Evolutionary conservation across 2,329 filamentous ascomycete genomes (phyloP).

Genomic region (Phyllosticta capitalensis): DNA sequence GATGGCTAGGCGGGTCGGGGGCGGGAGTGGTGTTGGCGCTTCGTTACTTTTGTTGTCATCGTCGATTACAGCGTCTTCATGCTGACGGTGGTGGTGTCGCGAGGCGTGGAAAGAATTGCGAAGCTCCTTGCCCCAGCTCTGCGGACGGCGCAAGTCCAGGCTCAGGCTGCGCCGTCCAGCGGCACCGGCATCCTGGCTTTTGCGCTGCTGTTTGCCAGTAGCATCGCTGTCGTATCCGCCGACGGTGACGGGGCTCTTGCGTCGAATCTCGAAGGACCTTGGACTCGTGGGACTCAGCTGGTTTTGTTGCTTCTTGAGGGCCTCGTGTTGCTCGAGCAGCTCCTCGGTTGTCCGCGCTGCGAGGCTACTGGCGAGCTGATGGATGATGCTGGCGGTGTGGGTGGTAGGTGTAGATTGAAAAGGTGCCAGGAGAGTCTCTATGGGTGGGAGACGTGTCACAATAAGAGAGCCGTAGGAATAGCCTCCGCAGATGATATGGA

Average conservation of each 20-base stretch:
- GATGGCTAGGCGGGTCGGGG: background rate
- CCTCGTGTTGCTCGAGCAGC: slow-evolving; percentile 17
- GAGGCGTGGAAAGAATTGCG: background rate
- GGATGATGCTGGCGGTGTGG: slow-evolving; percentile 57
- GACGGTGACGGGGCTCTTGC: slow-evolving; percentile 24
- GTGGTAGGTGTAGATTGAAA: slow-evolving; percentile 45
- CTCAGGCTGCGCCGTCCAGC: background rate
- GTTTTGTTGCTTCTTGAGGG: slow-evolving; percentile 12
- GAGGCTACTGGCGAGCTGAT: slow-evolving; percentile 58
- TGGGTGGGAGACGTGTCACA: slow-evolving; percentile 59
- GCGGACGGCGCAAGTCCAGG: background rate
- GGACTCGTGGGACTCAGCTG: slow-evolving; percentile 11
- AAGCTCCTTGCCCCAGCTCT: background rate
- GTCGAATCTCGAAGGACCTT: background rate
- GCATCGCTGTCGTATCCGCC: slow-evolving; percentile 40
- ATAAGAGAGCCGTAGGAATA: slow-evolving; percentile 91
- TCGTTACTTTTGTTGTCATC: background rate
- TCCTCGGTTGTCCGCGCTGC: slow-evolving; percentile 52
- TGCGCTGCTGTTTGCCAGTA: slow-evolving; percentile 26
- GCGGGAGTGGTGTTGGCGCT: background rate
- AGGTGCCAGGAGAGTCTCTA: slow-evolving; percentile 44
- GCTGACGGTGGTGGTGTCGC: background rate
- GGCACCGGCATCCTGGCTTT: slow-evolving; percentile 25
- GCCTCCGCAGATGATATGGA: slow-evolving; percentile 55
- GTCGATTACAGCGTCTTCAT: background rate